Evolutionary conservation across 306 rosid species (phyloP).

Genomic region (Aeschynomene evenia): DNA sequence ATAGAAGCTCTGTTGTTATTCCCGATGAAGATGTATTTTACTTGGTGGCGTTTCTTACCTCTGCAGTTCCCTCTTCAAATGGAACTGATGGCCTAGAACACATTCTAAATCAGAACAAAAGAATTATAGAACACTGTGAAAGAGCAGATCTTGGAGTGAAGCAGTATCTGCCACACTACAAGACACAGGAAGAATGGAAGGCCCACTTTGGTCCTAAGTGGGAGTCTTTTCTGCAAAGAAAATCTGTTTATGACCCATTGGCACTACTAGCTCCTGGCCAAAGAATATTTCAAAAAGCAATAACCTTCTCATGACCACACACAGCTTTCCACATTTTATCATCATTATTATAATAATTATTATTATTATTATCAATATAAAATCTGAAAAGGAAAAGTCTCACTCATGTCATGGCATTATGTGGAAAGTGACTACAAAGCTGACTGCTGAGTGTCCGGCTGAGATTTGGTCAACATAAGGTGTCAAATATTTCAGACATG

Average conservation of each 20-base stretch:
- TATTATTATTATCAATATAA: not conserved
- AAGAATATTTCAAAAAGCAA: slow-evolving; percentile 81
- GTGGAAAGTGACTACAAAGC: not conserved
- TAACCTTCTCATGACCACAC: slow-evolving; percentile 41
- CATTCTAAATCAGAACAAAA: slow-evolving; percentile 73
- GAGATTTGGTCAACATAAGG: slow-evolving; percentile 34
- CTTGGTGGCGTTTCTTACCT: slow-evolving; percentile 79
- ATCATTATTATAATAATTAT: not conserved
- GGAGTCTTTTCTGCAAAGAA: slow-evolving; percentile 71
- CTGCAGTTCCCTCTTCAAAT: slow-evolving; percentile 77
- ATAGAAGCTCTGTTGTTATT: slow-evolving; percentile 53
- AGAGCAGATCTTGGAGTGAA: slow-evolving; percentile 68
- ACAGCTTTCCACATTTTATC: not conserved
- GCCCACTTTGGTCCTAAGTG: slow-evolving; percentile 87
- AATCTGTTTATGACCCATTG: slow-evolving; percentile 82
- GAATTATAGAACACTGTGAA: slow-evolving; percentile 79
- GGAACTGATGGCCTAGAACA: slow-evolving; percentile 81
- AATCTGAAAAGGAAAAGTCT: slow-evolving; percentile 32
- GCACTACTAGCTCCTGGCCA: slow-evolving; percentile 92
- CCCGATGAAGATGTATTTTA: slow-evolving; percentile 94
- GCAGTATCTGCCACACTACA: slow-evolving; percentile 88
- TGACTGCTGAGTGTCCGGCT: slow-evolving; percentile 24
- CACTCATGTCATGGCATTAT: slow-evolving; percentile 19
- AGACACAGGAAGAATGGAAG: slow-evolving; percentile 72
- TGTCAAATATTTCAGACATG: slow-evolving; percentile 14